phyloP scores from a whole-genome alignment of 1,284 basidiomycete genomes.

The Fereydounia khargensis region DNA sequence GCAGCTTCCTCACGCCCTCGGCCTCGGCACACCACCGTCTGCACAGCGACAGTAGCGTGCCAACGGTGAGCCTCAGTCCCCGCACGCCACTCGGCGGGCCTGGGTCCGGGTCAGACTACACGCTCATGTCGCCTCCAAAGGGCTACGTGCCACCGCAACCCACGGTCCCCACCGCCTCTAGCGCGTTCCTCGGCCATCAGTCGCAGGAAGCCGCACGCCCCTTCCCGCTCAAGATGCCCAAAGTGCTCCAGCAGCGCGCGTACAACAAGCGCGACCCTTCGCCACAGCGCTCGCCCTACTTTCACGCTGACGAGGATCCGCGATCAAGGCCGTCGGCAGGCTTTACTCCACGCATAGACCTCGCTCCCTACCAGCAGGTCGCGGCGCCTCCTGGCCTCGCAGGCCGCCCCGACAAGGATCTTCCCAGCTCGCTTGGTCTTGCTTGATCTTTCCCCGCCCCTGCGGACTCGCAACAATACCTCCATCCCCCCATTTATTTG shows the following conservation, averaged over 20 bases:
- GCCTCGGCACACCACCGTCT: conserved; percentile 25
- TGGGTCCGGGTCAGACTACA: conserved; percentile 7
- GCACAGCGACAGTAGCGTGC: conserved; percentile 31
- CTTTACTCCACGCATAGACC: conserved; percentile 19
- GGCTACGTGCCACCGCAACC: conserved; percentile 18
- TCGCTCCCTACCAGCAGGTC: conserved; percentile 6
- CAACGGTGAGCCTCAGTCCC: conserved; percentile 22
- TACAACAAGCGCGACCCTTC: neutral
- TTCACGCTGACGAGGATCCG: too few relatives aligned
- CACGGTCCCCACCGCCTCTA: conserved; percentile 15
- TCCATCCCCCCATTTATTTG: neutral
- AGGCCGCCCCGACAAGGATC: conserved; percentile 8
- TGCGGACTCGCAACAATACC: too few relatives aligned
- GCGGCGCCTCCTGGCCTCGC: too few relatives aligned
- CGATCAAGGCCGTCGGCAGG: too few relatives aligned
- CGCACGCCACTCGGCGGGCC: conserved; percentile 34
- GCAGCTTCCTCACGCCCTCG: conserved; percentile 21
- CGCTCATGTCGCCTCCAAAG: conserved; percentile 16
- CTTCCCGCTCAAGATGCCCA: conserved; percentile 38
- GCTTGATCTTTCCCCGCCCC: too few relatives aligned
- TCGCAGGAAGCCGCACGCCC: conserved; percentile 13
- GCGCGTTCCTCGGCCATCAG: conserved; percentile 16
- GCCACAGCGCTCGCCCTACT: too few relatives aligned
- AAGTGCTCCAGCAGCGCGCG: conserved; percentile 10
- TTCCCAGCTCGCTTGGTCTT: conserved; percentile 23